Evolutionary conservation across 257 asterid species (phyloP), one percentile per base, ranked within the genome.

Genomic region (Linaria vulgaris): DNA sequence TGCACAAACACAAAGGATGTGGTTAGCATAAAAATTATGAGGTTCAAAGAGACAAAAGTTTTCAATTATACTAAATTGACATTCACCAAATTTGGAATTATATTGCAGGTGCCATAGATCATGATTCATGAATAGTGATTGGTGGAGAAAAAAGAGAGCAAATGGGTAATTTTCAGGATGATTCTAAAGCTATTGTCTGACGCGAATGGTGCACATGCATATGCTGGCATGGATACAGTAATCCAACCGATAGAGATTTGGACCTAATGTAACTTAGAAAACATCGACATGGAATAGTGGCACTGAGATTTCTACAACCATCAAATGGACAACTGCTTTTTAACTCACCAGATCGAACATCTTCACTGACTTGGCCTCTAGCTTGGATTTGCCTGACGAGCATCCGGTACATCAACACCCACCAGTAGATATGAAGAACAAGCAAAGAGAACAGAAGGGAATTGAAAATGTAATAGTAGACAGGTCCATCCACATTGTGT

Each of bases 381-480:
- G 90, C 88, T 70, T 77, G 77, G 75, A 92, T 80, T 79, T 92
- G 98, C 61, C 61, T 70, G 60, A 87, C 88, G 13, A 92, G 89
- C 98, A 92, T 92, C 56, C 97, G 86, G 61, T 62, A 87, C 72
- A 92, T 92, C 68, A 92, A 74, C 23, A 82, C 85, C 86, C 90
- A 85, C 98, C 98, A 92, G 71, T 92, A 92, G 73, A 89, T 69
- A 59, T 92, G 91, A 48, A 92, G 91, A 69, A 92, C 96, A 46
- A 92, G 91, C 76, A 92, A 75, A 51, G 85, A 80, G 86, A 79
- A 89, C 25, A 92, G 94, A 69, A 92, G 95, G 39, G 87, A 53
- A 69, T 92, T 92, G 83, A 92, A 92, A 48, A 87, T 9, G 69
- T 92, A 92, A 84, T 89, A 92, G 67, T 79, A 85, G 37, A 92